Conservation (phyloP, 2,329 filamentous ascomycete species). For the Purpureocillium takamizusanense region DNA sequence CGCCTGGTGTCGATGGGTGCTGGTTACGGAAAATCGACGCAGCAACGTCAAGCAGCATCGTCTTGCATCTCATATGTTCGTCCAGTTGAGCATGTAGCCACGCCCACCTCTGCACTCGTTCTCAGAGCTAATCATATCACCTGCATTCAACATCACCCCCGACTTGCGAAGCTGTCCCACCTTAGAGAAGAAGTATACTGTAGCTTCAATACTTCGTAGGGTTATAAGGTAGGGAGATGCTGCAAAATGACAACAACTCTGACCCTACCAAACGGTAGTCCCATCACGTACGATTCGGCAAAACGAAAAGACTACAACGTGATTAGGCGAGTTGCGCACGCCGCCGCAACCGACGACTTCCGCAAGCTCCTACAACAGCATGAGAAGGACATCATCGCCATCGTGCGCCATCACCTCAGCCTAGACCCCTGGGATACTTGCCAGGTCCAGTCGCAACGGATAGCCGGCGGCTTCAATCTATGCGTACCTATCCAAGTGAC, state of each 20-base stretch:
- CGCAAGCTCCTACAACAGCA: background rate
- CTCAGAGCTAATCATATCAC: too few species aligned
- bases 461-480: background rate
- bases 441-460: background rate
- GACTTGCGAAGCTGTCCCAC: too few species aligned
- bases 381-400: slow-evolving; percentile 1
- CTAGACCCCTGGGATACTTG: background rate
- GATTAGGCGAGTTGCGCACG: background rate
- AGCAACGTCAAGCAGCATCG: too few species aligned
- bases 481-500: slow-evolving; percentile 1
- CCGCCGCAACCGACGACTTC: background rate
- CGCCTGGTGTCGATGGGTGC: too few species aligned
- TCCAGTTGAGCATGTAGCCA: too few species aligned
- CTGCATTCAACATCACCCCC: too few species aligned
- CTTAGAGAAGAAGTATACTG: too few species aligned
- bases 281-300: background rate
- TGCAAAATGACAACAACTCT: slow-evolving; percentile 1
- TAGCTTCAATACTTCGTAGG: too few species aligned
- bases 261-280: slow-evolving; percentile 1
- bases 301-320: background rate
- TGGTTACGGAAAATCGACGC: too few species aligned
- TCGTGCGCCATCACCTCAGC: slow-evolving; percentile 1
- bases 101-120: too few species aligned
- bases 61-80: too few species aligned
- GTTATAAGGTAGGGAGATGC: too few species aligned